Evolutionary conservation across 805 yeast genomes (phyloP), one percentile per base, ranked within the genome.

Genomic region (Candida suzukii): DNA sequence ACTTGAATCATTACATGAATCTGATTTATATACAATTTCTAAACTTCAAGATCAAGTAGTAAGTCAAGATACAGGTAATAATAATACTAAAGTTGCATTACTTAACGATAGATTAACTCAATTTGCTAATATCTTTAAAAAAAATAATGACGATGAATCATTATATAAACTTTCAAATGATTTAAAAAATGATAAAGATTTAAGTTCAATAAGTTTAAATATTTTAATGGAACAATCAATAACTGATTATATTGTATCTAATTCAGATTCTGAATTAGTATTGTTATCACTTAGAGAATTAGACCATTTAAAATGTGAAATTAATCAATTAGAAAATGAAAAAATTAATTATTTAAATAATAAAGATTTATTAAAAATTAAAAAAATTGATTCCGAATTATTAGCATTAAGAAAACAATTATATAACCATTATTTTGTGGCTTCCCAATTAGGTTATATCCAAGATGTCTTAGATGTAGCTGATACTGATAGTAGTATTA

Each of bases 371-470:
- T 13, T 16, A 17, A 16, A 11, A 28, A 16, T 22, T 12, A 4
- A 19, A 17, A 28, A 10, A 5, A 29, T 24, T 12, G 35, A 28
- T 18, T 4, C 20, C 21, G 21, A 12, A 30, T 20, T 30, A 19
- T 9, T n/a, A 14, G 19, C 11, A 24, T 16, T 35, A 22, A 21
- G 25, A 22, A 14, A 50, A 12, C 50, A 49, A 36, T 50, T 71
- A 39, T 60, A 57, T 41, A 63, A 64, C 46, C 78, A 73, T 48
- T 67, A 71, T 42, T 48, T 69, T 39, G 62, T 73, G 0, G 66
- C 73, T 26, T 61, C 70, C 36, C 67, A 68, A 14, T 55, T 72
- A 46, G 77, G 78, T 2, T 71, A 71, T 49, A 62, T 71, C 16
- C 74, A 71, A 45, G 57, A 53, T 39, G 42, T 53, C 4, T 10